Evolutionary conservation across 108 stramenopile genomes (phyloP), one percentile per base, ranked within the genome.

Genomic region (Mayamaea pseudoterrestris): DNA sequence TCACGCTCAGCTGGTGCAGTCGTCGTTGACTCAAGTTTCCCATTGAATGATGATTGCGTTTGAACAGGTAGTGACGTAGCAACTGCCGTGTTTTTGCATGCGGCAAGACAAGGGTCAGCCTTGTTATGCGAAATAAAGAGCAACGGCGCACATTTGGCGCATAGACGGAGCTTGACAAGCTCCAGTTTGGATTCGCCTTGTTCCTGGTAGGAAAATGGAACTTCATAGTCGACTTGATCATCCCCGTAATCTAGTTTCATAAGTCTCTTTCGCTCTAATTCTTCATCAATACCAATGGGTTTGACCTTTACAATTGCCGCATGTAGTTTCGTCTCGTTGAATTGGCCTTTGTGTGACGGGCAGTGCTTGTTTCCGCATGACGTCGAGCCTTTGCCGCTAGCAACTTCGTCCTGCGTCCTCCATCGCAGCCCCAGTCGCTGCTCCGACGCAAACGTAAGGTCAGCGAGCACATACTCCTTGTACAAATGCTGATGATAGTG

Each of bases 381-480:
- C n/a, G 31, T 27, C 32, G 74, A 68, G 36, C 89, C 89, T 35
- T 56, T 69, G 5, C 78, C 89, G 25, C 47, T 22, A 27, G 43
- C 27, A 0, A 91, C 89, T 61, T 91, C 89, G 13, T 44, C 28
- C 47, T 68, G 55, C 0, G 81, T 83, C 39, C 89, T 58, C 83
- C 89, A 91, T 14, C 83, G 66, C 36, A 91, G 47, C 22, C 89
- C 89, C 2, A 82, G 36, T 47, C 57, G 47, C 16, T 68, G 60
- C 20, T 64, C 58, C 13, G 49, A 58, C 20, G 46, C 52, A 4
- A 65, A 57, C 44, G 68, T 62, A 2, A 84, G 50, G 63, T 85
- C 90, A 4, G 78, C 81, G 49, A 86, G 47, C 12, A 80, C 84
- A 54, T 59, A 87, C 51, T 86, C 81, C 44, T 79, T 83, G 72